These are phyloP conservation scores for Fraxinus floribunda DNA, from an alignment of 305 asterid species.

Conservation along the genomic window DNA sequence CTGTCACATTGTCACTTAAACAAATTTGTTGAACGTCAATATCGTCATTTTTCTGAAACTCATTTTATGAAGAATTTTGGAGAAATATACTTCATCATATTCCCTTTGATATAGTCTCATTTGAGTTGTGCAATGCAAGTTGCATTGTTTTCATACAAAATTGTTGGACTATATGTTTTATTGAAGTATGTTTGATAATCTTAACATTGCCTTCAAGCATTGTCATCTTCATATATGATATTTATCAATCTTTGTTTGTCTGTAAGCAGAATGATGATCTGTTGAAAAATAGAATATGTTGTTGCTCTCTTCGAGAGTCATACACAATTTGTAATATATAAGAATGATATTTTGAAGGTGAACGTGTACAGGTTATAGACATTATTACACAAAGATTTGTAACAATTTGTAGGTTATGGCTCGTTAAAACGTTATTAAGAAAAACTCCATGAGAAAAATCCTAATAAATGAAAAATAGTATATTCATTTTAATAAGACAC, in stretches of 20 bases:
- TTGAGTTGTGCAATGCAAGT: neutral
- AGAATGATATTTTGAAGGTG: neutral
- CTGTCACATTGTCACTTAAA: neutral
- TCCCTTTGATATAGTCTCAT: neutral
- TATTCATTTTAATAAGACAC: too few species aligned
- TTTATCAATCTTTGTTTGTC: too few species aligned
- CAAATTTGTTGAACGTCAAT: neutral
- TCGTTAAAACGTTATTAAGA: neutral
- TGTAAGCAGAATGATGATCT: neutral
- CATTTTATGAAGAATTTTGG: too few species aligned
- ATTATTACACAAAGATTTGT: too few species aligned
- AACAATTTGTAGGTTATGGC: neutral
- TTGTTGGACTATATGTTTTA: too few species aligned
- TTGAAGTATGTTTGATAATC: neutral
- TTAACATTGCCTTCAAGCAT: too few species aligned
- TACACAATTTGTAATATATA: neutral
- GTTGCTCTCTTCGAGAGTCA: neutral
- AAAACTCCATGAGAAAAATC: neutral
- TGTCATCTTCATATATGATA: neutral
- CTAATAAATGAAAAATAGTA: neutral
- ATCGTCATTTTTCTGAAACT: neutral
- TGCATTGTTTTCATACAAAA: neutral
- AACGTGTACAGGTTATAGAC: too few species aligned
- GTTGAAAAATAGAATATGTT: neutral
- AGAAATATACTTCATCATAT: too few species aligned